Percentiles rank a stretch among this genome's conserved stretches.
These are phyloP conservation scores for Kuraishia hungarica DNA, from an alignment of 805 yeast genomes.

Conservation along the genomic window DNA sequence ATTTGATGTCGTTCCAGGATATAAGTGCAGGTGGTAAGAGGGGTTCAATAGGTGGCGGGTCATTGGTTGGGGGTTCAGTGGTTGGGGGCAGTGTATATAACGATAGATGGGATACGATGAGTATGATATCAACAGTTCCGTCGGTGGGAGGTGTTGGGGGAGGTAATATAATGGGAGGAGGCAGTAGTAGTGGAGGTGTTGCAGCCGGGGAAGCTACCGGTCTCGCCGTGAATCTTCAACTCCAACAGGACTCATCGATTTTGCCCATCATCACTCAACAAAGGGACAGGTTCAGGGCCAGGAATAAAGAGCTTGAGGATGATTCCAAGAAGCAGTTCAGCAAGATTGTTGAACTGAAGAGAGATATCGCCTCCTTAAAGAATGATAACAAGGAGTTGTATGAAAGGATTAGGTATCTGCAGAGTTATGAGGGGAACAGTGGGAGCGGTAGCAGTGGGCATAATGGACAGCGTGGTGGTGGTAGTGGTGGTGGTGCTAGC, in stretches of 20 bases:
- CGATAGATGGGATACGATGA: conserved; percentile 53
- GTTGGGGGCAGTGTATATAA: conserved; percentile 18
- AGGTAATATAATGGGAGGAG: not conserved
- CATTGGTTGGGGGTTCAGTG: too few relatives aligned
- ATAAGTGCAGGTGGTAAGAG: not conserved
- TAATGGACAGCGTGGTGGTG: too few relatives aligned
- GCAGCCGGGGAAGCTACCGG: too few relatives aligned
- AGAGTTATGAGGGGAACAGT: conserved; percentile 32
- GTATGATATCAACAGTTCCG: conserved; percentile 45
- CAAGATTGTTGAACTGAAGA: conserved; percentile 48
- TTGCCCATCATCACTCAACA: conserved; percentile 89
- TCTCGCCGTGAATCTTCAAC: too few relatives aligned
- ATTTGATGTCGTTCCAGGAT: conserved; percentile 52
- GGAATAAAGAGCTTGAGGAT: conserved; percentile 77
- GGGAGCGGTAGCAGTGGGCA: too few relatives aligned
- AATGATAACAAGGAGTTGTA: conserved; percentile 71
- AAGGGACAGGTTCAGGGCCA: conserved; percentile 84
- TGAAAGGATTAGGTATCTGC: conserved; percentile 65
- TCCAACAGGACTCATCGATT: conserved; percentile 36
- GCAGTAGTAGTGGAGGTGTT: not conserved
- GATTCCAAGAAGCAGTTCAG: conserved; percentile 55
- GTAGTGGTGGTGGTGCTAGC: conserved; percentile 9
- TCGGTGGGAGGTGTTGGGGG: not conserved
- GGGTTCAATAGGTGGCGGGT: too few relatives aligned
- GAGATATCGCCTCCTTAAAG: conserved; percentile 57